Evolutionary conservation across 495 filamentous ascomycete genomes (phyloP).

Genomic region (Trichocladium uniseriatum): DNA sequence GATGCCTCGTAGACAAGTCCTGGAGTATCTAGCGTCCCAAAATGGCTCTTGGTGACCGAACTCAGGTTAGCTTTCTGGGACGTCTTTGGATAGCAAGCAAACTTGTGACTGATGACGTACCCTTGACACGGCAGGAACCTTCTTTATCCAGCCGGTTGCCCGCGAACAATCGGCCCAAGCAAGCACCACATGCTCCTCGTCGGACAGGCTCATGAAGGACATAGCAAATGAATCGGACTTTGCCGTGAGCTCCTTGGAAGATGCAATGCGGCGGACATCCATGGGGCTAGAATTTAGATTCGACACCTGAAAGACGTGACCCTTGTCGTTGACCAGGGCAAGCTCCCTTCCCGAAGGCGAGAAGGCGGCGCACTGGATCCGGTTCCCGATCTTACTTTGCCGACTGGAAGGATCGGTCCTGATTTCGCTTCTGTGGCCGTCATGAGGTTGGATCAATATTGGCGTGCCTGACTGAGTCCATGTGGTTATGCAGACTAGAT

Average conservation of each 20-base stretch:
- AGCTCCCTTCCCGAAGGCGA: conserved; percentile 26
- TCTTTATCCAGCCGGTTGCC: conserved; percentile 24
- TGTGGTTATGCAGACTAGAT: conserved; percentile 28
- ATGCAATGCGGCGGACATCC: conserved; percentile 21
- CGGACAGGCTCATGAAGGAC: conserved; percentile 25
- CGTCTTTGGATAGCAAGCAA: neutral
- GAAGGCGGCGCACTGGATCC: conserved; percentile 29
- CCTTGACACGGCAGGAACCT: conserved; percentile 17
- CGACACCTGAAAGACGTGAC: conserved; percentile 27
- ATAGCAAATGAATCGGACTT: conserved; percentile 27
- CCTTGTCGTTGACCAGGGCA: conserved; percentile 31
- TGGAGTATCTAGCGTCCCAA: neutral
- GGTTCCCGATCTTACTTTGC: conserved; percentile 24
- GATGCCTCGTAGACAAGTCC: neutral
- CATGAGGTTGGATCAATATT: conserved; percentile 27
- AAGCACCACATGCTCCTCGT: conserved; percentile 28
- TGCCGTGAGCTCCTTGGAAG: conserved; percentile 23
- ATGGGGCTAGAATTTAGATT: conserved; percentile 28
- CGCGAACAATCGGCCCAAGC: conserved; percentile 28
- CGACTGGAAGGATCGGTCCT: conserved; percentile 16
- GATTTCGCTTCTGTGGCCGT: conserved; percentile 27
- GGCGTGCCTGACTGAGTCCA: conserved; percentile 33
- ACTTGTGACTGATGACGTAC: neutral
- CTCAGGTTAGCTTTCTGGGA: neutral
- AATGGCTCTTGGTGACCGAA: neutral